Base-by-base conservation (phyloP, 495 filamentous ascomycete species). In the Staphylotrichum longicolle region DNA sequence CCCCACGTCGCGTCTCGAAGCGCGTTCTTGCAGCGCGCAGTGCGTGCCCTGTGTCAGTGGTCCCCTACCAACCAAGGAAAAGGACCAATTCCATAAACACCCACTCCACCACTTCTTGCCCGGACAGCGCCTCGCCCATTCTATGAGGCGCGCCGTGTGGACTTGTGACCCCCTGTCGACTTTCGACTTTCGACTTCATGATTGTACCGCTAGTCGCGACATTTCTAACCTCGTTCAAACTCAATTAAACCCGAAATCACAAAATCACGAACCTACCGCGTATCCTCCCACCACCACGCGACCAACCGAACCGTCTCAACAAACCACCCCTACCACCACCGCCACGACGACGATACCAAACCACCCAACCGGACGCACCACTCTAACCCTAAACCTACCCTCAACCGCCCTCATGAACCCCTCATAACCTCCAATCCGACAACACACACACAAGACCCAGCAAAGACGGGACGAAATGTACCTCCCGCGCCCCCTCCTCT, bases 401-500 rank as follows among this genome's bases (percentile, higher is more conserved):
- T 9, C 14, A 14, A n/a, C n/a, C 44, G 44, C 44, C 44, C 12
- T 7, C 44, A 46, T 46, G 44, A 46, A 39, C 14, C 14, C 7
- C 6, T 3, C 20, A 12, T 2, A 51, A n/a, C 46, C 46, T 7
- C 46, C 42, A 12, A 20, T 6, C 45, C 20, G 20, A 27, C 20
- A 33, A 7, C 27, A 56, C 11, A 40, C 40, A 40, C 33, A 5
- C 35, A 37, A 30, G 9, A 32, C 8, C 9, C 12, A 41, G 44
- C 53, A 55, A 33, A 50, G 7, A 49, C 40, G n/a, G 15, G 50
- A 68, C 58, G 20, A 27, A 61, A 98, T 98, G 94, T 96, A 96
- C 86, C 90, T 98, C 56, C 94, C 94, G 64, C 91, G 95, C 66
- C 79, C 82, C 63, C 85, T 94, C 59, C 88, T 98, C 72, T 87